These are phyloP conservation scores for Nicotiana paniculata DNA, from an alignment of 257 asterid genomes.

Conservation along the genomic window DNA sequence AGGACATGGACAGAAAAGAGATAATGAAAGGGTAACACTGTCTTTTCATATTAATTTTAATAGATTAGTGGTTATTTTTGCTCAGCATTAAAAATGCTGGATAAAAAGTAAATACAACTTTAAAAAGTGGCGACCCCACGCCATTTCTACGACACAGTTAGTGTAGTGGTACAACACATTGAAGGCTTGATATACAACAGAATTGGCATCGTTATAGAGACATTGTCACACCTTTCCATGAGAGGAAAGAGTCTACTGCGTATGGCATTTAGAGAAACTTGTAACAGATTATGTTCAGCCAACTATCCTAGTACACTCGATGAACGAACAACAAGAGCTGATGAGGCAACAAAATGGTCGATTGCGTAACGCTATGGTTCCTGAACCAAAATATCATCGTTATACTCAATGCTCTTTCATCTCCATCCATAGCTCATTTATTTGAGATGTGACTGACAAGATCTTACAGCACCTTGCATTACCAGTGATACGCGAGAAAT, in stretches of 20 bases:
- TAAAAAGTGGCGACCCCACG: too few relatives aligned
- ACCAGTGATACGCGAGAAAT: neutral
- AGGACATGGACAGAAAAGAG: too few relatives aligned
- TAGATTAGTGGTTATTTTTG: too few relatives aligned
- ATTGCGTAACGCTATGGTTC: neutral
- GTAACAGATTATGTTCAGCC: neutral
- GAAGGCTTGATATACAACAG: neutral
- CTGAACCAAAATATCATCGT: neutral
- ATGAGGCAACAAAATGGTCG: constrained; percentile 1
- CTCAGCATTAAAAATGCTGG: too few relatives aligned
- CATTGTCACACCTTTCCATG: neutral
- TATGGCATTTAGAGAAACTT: neutral
- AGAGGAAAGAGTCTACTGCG: neutral
- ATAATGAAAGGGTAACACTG: too few relatives aligned
- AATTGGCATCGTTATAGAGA: neutral
- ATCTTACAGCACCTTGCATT: neutral
- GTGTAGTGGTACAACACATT: neutral
- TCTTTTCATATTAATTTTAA: too few relatives aligned
- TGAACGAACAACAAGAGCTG: neutral
- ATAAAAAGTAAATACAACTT: too few relatives aligned
- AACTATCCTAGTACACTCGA: neutral
- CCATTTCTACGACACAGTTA: neutral
- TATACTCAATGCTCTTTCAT: neutral
- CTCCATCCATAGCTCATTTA: neutral
- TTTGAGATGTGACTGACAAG: neutral